Conservation (phyloP, 129 eudicot species). For the Saussurea involucrata region DNA sequence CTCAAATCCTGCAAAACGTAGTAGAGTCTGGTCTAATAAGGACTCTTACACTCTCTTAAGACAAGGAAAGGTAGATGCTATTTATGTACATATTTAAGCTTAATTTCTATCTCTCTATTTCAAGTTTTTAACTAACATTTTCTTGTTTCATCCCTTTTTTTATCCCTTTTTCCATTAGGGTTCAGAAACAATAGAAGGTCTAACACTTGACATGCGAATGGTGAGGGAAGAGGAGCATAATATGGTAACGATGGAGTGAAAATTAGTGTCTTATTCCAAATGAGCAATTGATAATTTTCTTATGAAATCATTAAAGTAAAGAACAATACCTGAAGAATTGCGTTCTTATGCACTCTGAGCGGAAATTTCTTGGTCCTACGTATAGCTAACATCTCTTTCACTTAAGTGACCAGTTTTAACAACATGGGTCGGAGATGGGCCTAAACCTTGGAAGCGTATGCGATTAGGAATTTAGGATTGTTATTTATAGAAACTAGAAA, state of each 20-base stretch:
- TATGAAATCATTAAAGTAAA: background rate
- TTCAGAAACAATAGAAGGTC: background rate
- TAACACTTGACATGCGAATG: conserved; percentile 10
- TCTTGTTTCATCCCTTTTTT: background rate
- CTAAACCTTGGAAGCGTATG: background rate
- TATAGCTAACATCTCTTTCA: background rate
- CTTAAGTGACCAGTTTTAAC: background rate
- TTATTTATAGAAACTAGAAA: background rate
- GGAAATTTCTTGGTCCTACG: background rate
- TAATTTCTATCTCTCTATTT: background rate
- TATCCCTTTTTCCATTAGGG: background rate
- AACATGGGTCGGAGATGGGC: background rate
- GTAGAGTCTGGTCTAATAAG: conserved; percentile 19
- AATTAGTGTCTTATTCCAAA: background rate
- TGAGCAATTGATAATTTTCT: background rate
- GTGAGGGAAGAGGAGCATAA: background rate
- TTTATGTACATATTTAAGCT: background rate
- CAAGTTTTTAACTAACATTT: too few relatives aligned
- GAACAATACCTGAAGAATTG: background rate
- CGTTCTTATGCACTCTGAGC: background rate
- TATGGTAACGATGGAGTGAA: background rate
- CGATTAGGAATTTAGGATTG: background rate
- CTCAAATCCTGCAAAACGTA: conserved; percentile 17
- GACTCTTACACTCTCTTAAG: conserved; percentile 20
- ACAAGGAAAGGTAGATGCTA: background rate